Evolutionary conservation across 2,329 filamentous ascomycete genomes (phyloP), one percentile per base, ranked within the genome.

Genomic region (Neophaeococcomyces mojaviensis): DNA sequence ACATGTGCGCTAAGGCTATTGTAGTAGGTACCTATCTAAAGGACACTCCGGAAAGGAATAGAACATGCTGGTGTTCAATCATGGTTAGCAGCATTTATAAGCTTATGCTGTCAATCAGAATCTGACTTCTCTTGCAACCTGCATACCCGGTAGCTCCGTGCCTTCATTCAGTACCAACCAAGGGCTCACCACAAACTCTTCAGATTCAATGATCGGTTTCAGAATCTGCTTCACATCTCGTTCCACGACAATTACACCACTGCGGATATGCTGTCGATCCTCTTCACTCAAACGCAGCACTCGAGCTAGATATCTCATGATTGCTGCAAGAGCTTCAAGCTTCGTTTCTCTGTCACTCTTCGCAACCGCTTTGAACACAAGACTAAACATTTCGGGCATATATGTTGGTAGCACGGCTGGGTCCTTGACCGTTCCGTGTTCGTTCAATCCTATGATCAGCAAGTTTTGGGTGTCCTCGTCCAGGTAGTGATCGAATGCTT

Each of bases 391-490:
- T 1, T 61, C 64, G 2, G 65, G 64, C 32, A 61, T 59, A 30
- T 68, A 68, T 7, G 64, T 66, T 2, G 61, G 58, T 12, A 64
- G 55, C 9, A 67, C 58, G 1, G 64, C 65, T 4, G 58, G 57
- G 18, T 57, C 52, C 4, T 56, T 55, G 12, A 57, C 44, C 1
- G 52, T 49, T 0, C 65, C 65, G 36, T 65, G 58, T 6, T 62
- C 51, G 46, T 61, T 65, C 15, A 68, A 52, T 24, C 58, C 53
- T 8, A 55, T 44, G n/a, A 59, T 48, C 7, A 67, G 50, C 4
- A 39, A 43, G 2, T 49, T 3, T 28, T 54, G 55, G 1, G 43
- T 46, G 3, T 49, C 20, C 1, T 40, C 35, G 3, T 59, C 45
- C 2, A 64, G 48, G 1, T 49, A 16, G 3, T 48, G 39, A n/a